Base-by-base conservation (phyloP, 1,139 yeast genomes). In the Yamadazyma sp. region DNA sequence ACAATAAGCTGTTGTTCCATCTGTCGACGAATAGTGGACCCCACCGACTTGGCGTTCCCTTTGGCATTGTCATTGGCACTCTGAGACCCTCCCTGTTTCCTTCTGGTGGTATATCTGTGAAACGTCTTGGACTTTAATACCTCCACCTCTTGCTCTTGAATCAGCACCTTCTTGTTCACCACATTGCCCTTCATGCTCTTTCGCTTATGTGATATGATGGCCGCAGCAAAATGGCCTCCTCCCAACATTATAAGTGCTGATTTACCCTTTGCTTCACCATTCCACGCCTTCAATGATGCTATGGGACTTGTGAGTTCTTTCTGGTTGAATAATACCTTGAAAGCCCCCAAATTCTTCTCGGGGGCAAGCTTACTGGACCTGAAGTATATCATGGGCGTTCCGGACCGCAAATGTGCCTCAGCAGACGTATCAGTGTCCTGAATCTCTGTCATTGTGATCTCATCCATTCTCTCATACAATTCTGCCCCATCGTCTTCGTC, bases 221-320 rank as follows among this genome's bases (percentile, higher is more conserved):
- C 97, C 10, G 95, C 98, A 0, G 97, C 96, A 67, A 92, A 94
- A 63, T 94, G 97, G 29, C 98, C 99, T 34, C 98, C 97, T 9
- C 97, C 97, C 41, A 92, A 78, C 96, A 94, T 88, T 47, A 92
- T 76, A 11, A 92, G 63, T 1, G 95, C 96, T 3, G 87, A 87
- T 44, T 73, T 69, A 3, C 64, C 49, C 6, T 45, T 46, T 3
- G 50, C 47, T 22, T 51, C 49, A 7, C 46, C 29, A 22, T 68
- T 62, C 54, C 75, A 58, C 3, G 61, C 50, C 38, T 54, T 57
- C 29, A 79, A 59, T 2, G 74, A 63, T 20, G 56, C 61, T 15
- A 76, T 51, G 0, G 84, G 88, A 29, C 59, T 55, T 6, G 47
- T 31, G 13, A 48, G 38, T 24, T 65, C 66, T 1, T 52, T 42